Conservation (phyloP, 805 yeast species). For the Kluyveromyces dobzhanskii region DNA sequence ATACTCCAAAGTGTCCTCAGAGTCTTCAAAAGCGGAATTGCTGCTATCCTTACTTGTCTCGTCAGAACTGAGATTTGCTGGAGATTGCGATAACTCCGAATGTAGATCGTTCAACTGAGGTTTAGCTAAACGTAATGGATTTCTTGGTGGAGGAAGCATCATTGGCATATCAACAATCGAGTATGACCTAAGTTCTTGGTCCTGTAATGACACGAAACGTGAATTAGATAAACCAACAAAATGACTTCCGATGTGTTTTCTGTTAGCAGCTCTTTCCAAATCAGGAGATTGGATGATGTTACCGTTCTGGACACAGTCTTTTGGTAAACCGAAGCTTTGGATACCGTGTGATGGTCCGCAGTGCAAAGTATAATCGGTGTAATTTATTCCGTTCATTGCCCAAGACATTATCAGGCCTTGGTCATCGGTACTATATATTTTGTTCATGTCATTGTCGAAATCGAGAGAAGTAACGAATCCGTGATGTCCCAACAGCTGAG, state of each 20-base stretch:
- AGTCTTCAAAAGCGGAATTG: constrained; percentile 7
- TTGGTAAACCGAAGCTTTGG: constrained; percentile 5
- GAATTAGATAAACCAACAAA: constrained; percentile 2
- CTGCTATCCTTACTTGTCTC: background rate
- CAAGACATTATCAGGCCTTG: constrained; percentile 18
- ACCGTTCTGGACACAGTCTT: constrained; percentile 20
- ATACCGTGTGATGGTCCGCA: constrained; percentile 3
- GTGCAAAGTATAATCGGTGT: constrained; percentile 1
- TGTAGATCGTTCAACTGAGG: background rate
- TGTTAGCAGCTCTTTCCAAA: background rate
- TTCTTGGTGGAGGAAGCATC: constrained; percentile 7
- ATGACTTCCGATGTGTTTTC: constrained; percentile 7
- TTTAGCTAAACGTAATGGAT: constrained; percentile 4
- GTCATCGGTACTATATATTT: constrained; percentile 17
- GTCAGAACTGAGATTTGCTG: constrained; percentile 1
- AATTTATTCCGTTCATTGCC: constrained; percentile 16
- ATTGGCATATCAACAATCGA: constrained; percentile 16
- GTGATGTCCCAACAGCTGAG: constrained; percentile 16
- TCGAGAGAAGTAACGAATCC: constrained; percentile 17
- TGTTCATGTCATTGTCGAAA: constrained; percentile 9
- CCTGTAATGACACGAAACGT: constrained; percentile 10
- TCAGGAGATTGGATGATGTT: constrained; percentile 16
- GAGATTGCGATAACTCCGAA: background rate
- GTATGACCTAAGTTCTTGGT: constrained; percentile 21
- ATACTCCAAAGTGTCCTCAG: constrained; percentile 8